Conservation (phyloP, 148 eudicot species). For the Rhododendron simsii region DNA sequence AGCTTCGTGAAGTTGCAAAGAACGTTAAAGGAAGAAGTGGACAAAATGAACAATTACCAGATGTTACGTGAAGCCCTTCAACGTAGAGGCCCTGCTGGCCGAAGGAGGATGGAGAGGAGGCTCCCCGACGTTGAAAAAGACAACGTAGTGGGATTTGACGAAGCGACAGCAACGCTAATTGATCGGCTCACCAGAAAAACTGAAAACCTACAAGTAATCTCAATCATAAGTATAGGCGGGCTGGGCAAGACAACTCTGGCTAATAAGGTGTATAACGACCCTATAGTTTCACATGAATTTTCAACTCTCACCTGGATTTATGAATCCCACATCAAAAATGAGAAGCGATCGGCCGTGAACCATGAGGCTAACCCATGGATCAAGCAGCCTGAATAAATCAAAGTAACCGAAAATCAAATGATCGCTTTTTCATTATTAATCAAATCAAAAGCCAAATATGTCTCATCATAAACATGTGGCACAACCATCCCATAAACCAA, state of each 20-base stretch:
- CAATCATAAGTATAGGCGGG: slow-evolving; percentile 33
- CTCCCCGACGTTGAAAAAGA: slow-evolving; percentile 21
- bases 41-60: not conserved
- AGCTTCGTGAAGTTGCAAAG: not conserved
- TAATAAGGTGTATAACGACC: slow-evolving; percentile 23
- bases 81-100: slow-evolving; percentile 1
- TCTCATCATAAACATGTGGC: too few relatives aligned
- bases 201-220: slow-evolving; percentile 16
- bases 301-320: slow-evolving; percentile 21
- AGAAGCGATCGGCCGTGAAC: too few relatives aligned
- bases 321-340: too few relatives aligned
- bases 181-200: slow-evolving; percentile 8
- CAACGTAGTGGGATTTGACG: slow-evolving; percentile 34
- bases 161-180: slow-evolving; percentile 23
- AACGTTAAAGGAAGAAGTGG: not conserved
- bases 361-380: too few relatives aligned
- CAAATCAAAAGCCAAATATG: too few relatives aligned
- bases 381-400: too few relatives aligned
- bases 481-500: too few relatives aligned
- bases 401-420: too few relatives aligned
- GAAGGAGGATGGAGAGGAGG: slow-evolving; percentile 7
- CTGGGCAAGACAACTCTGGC: slow-evolving; percentile 41
- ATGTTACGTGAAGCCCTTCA: not conserved
- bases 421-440: too few relatives aligned
- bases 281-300: slow-evolving; percentile 14